These are phyloP conservation scores for Eucalyptus sp. DNA, from an alignment of 345 rosid genomes.

Conservation along the genomic window DNA sequence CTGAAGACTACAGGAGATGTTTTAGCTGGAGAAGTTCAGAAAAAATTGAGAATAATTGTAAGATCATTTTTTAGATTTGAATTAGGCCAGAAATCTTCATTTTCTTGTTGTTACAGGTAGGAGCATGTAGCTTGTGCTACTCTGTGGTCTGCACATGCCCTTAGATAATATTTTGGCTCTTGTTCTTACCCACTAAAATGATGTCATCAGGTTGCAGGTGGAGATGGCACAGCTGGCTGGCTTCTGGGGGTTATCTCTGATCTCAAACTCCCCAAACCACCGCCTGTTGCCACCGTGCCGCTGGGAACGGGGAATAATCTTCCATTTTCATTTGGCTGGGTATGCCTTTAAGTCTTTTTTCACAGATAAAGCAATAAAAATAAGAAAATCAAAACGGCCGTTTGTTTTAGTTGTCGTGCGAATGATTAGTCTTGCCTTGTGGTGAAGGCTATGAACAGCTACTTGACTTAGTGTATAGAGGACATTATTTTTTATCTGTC, in stretches of 20 bases:
- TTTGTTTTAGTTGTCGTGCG: not conserved
- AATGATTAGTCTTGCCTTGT: not conserved
- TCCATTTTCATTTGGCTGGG: slow-evolving; percentile 78
- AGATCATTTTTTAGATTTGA: slow-evolving; percentile 7
- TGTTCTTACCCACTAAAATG: not conserved
- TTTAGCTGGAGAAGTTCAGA: slow-evolving; percentile 35
- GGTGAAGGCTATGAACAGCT: not conserved
- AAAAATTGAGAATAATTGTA: slow-evolving; percentile 50
- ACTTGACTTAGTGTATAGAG: not conserved
- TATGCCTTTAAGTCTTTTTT: not conserved
- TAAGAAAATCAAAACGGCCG: not conserved
- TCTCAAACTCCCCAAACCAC: slow-evolving; percentile 58
- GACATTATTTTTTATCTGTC: not conserved
- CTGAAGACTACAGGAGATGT: slow-evolving; percentile 33
- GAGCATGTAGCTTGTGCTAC: not conserved
- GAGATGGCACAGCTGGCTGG: slow-evolving; percentile 80
- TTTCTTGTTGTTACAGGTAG: not conserved
- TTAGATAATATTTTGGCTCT: not conserved
- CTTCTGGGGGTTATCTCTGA: slow-evolving; percentile 64
- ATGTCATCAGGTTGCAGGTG: slow-evolving; percentile 55
- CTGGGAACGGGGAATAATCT: slow-evolving; percentile 75
- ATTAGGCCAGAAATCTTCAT: not conserved
- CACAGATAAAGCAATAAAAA: not conserved
- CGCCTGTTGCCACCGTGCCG: slow-evolving; percentile 63
- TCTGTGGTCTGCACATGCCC: not conserved